Evolutionary conservation across 179 eudicot genomes (phyloP).

Genomic region (Camellia oleifera): DNA sequence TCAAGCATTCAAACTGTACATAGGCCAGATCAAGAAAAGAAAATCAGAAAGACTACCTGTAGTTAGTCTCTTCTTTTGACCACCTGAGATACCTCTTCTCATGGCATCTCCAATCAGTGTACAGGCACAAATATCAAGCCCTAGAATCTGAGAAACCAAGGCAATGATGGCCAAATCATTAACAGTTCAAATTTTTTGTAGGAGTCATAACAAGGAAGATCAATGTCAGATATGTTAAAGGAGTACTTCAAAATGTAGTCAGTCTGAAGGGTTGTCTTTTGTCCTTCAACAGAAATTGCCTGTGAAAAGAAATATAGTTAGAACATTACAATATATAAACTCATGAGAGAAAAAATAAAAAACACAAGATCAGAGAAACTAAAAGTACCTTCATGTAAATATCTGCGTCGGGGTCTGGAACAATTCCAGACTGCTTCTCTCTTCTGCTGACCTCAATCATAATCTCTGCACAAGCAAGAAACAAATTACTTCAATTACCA

Average conservation of each 20-base stretch:
- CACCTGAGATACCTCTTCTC: slow-evolving; percentile 91
- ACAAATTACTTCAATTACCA: too few species aligned
- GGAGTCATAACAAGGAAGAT: not conserved
- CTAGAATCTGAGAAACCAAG: slow-evolving; percentile 60
- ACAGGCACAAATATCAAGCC: slow-evolving; percentile 79
- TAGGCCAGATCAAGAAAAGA: not conserved
- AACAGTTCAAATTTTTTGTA: not conserved
- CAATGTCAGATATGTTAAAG: not conserved
- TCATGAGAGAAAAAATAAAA: not conserved
- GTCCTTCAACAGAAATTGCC: slow-evolving; percentile 76
- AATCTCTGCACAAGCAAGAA: too few species aligned
- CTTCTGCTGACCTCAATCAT: too few species aligned
- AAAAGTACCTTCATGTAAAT: too few species aligned
- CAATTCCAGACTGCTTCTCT: too few species aligned
- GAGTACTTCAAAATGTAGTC: slow-evolving; percentile 73
- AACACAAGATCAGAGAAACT: too few species aligned
- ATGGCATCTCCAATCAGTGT: slow-evolving; percentile 74
- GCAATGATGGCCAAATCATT: not conserved
- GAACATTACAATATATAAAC: not conserved
- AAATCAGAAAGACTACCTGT: slow-evolving; percentile 42
- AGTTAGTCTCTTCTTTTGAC: slow-evolving; percentile 91
- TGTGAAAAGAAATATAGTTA: slow-evolving; percentile 22
- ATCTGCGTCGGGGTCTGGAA: too few species aligned
- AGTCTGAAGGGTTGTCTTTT: slow-evolving; percentile 71
- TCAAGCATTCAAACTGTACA: not conserved